phyloP scores from a whole-genome alignment of 805 yeast genomes.

The Ogataea trehalophila region DNA sequence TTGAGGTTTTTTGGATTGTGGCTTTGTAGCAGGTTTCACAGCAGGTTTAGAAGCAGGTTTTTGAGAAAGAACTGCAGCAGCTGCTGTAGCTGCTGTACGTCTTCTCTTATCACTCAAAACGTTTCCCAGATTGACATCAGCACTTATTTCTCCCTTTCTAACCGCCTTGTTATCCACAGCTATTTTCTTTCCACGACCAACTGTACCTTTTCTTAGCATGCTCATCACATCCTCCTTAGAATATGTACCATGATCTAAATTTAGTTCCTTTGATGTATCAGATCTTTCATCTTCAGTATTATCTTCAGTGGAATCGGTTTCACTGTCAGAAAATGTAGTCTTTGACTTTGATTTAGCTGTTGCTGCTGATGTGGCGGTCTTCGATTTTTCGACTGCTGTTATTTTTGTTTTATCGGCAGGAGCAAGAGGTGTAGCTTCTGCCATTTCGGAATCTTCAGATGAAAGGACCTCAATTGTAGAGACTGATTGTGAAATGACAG shows the following conservation, averaged over 20 bases:
- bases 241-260: neutral
- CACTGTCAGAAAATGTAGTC: too few species aligned
- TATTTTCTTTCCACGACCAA: constrained; percentile 9
- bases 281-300: neutral
- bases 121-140: constrained; percentile 21
- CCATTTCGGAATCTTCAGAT: too few species aligned
- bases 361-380: too few species aligned
- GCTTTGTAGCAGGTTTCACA: neutral
- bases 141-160: constrained; percentile 22
- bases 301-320: too few species aligned
- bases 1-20: neutral
- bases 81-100: constrained; percentile 3
- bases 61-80: neutral
- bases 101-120: constrained; percentile 16
- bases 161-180: constrained; percentile 18
- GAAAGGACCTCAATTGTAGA: too few species aligned
- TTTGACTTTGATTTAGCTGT: too few species aligned
- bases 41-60: neutral
- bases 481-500: too few species aligned
- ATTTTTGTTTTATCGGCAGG: too few species aligned
- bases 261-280: neutral
- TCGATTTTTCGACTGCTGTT: too few species aligned
- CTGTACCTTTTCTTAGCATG: constrained; percentile 11
- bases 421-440: too few species aligned
- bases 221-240: constrained; percentile 16